Percentiles rank a stretch among this genome's conserved stretches.
Evolutionary conservation across 164 flowering plant species (phyloP).

Genomic region (Litsea cubeba): DNA sequence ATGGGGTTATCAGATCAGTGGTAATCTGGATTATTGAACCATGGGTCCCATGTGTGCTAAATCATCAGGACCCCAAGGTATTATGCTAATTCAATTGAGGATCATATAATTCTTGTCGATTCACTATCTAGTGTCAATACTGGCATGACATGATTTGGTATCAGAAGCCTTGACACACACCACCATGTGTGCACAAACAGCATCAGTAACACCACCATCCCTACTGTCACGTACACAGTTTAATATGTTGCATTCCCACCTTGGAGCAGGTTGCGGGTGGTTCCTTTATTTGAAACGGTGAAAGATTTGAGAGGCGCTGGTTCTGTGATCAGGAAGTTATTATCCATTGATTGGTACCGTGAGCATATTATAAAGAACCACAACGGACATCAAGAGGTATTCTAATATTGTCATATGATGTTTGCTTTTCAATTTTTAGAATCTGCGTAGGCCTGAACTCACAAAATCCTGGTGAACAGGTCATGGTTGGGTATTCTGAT

Average conservation of each 20-base stretch:
- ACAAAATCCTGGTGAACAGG: slow-evolving; percentile 39
- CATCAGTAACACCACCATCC: neutral
- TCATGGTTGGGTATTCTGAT: slow-evolving; percentile 98
- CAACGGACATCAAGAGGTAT: slow-evolving; percentile 91
- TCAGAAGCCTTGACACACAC: neutral
- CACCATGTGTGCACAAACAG: neutral
- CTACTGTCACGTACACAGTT: neutral
- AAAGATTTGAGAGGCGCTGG: slow-evolving; percentile 91
- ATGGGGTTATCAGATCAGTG: neutral
- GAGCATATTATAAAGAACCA: slow-evolving; percentile 78
- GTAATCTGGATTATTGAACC: neutral
- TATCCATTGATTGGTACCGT: slow-evolving; percentile 88
- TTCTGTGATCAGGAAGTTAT: slow-evolving; percentile 72
- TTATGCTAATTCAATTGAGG: neutral
- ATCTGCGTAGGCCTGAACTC: slow-evolving; percentile 8
- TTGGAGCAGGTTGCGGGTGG: slow-evolving; percentile 56
- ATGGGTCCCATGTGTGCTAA: neutral
- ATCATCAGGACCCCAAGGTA: neutral
- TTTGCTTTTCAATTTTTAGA: neutral
- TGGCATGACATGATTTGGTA: neutral
- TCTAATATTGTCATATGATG: neutral
- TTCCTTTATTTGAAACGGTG: slow-evolving; percentile 95
- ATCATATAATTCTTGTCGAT: neutral
- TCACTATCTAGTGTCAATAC: neutral
- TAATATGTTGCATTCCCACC: neutral